These are phyloP conservation scores for Cladorrhinum samala DNA, from an alignment of 495 filamentous ascomycete genomes.

Conservation along the genomic window DNA sequence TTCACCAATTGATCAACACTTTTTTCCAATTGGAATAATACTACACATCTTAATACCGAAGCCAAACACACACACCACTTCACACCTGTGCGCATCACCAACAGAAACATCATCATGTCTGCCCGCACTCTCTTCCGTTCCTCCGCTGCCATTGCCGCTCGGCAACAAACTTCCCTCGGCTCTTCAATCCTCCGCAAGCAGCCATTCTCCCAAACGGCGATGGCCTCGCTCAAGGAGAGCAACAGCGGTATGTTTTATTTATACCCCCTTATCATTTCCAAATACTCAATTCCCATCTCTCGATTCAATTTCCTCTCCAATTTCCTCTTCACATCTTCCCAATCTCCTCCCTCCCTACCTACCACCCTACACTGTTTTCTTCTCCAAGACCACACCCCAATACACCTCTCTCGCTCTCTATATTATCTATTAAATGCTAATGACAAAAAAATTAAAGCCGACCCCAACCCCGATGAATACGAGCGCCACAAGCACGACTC, in stretches of 20 bases:
- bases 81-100: not conserved
- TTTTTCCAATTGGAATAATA: not conserved
- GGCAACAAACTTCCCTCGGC: not conserved
- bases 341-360: slow-evolving; percentile 2
- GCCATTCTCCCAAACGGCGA: slow-evolving; percentile 7
- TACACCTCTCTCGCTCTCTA: too few relatives aligned
- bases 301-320: not conserved
- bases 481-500: slow-evolving; percentile 70
- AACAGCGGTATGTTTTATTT: slow-evolving; percentile 11
- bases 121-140: slow-evolving; percentile 3
- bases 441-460: slow-evolving; percentile 17
- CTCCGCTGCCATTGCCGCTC: not conserved
- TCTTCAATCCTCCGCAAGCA: not conserved
- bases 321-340: not conserved
- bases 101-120: slow-evolving; percentile 1
- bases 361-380: not conserved
- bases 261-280: not conserved
- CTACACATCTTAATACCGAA: not conserved
- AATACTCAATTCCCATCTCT: not conserved
- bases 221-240: slow-evolving; percentile 17
- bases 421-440: too few relatives aligned
- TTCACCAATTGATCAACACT: not conserved
- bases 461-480: slow-evolving; percentile 35
- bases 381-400: too few relatives aligned
- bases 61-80: not conserved